Base-by-base conservation (phyloP, 129 eudicot species). In the Pittosporum tobira region DNA sequence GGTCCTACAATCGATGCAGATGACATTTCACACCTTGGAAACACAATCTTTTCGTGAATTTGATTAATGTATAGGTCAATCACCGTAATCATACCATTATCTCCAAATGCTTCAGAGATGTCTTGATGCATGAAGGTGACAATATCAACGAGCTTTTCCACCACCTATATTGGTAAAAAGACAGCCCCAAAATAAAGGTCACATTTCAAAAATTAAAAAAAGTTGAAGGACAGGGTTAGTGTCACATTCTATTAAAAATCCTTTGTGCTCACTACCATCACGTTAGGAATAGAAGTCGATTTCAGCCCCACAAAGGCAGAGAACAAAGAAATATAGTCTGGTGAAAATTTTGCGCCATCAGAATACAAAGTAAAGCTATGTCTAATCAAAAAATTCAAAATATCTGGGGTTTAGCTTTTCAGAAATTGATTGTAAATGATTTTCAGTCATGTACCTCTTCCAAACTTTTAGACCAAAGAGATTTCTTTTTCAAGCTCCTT, bases 81-180 rank as follows among this genome's bases (percentile, higher is more conserved):
- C 22, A 55, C 31, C 20, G 12, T 56, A 29, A 29, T 50, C 65
- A 25, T 77, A 90, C 88, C 85, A 59, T 80, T 76, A n/a, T 79
- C 81, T 68, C 81, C 94, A 79, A 91, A 86, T 48, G 82, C 89
- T 44, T 73, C 87, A n/a, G 53, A 51, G 51, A 91, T 91, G 55
- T 84, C 85, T 71, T 91, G 98, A 65, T 83, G 96, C 42, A 91
- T 91, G 73, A 75, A 86, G 51, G 85, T 75, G 70, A 91, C 94
- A 48, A 86, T 71, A 67, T 91, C 98, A 66, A 91, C 98, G 59
- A 91, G 87, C 85, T 86, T 91, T 90, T 91, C 98, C 77, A 91
- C 85, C 53, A 86, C 88, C 98, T 90, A 53, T 73, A 79, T 61
- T 19, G 62, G 25, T 1, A 48, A 34, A 62, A 77, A 46, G 52